Base-by-base conservation (phyloP, 257 asterid genomes). In the Osmanthus fragrans region DNA sequence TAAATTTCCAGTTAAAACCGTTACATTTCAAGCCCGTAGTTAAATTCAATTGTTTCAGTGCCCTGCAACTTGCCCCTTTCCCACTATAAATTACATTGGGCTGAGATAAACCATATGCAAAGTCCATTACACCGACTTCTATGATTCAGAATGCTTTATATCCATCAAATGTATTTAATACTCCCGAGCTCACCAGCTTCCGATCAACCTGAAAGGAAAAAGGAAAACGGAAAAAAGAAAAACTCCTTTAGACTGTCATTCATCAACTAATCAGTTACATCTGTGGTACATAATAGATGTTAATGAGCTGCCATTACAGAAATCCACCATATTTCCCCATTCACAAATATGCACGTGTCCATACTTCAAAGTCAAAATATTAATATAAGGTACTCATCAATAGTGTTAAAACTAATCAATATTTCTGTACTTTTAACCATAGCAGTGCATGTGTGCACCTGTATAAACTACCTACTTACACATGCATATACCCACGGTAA, bases 81-180 rank as follows among this genome's bases (percentile, higher is more conserved):
- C 88, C 82, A 56, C 89, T 83, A 65, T 73, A 75, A 49, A 84
- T 32, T 77, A 82, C 82, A 84, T 82, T 83, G 32, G 94, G 77
- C 80, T 78, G 86, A 49, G 86, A 81, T 71, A 86, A 74, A 84
- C 86, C 56, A 74, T 88, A 83, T 33, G 85, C 42, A 54, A 79
- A 76, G 69, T 32, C 45, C 69, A 77, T 69, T 16, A 2, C 34
- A 23, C 63, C 16, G 0, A 27, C 33, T 23, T 7, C 68, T 63
- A 8, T 21, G 16, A 63, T 21, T 63, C 68, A 63, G 18, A 63
- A 63, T 63, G 68, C 18, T 23, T 63, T 10, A 63, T 63, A 63
- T 63, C 68, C 68, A 23, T 21, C 68, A 56, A 7, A 63, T 15
- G 23, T 58, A 23, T 7, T 58, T 23, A 58, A 58, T 9, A 18